Base-by-base conservation (phyloP, 2,329 filamentous ascomycete species). In the Lecanosticta acicola region DNA sequence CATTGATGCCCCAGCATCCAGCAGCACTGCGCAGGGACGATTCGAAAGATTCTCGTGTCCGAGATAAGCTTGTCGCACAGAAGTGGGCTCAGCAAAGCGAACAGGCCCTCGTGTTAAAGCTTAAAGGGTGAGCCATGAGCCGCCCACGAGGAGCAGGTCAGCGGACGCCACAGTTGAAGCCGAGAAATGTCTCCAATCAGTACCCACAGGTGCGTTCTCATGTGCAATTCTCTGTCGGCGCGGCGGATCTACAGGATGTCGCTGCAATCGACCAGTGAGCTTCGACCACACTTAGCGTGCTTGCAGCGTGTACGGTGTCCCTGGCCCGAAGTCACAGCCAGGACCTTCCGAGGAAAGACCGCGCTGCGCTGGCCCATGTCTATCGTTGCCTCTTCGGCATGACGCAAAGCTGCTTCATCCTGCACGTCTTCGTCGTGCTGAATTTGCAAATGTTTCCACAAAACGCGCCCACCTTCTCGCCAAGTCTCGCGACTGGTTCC, bases 221-320 rank as follows among this genome's bases (percentile, higher is more conserved):
- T 36, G 35, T 48, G 46, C 36, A 36, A 41, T 17, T 13, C 24
- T 29, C 24, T 29, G 24, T 11, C 5, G 5, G 5, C 24, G 24
- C 24, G 11, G 24, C 24, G 45, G 45, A 50, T 48, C 48, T 32
- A 36, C 47, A 40, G 48, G 41, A 41, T 48, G 43, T 41, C 32
- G 48, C 49, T 44, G 43, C 34, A 50, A 49, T 40, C 45, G 21
- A 38, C 48, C 46, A 51, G 40, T 43, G 26, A 44, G 46, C 20
- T 19, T 16, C 24, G 11, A 11, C 11, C 24, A 29, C 7, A 29
- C 24, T 29, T 29, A 29, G 24, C 24, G 24, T 29, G 24, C 24
- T 29, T 5, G 11, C 24, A n/a, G n/a, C n/a, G n/a, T n/a, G n/a
- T n/a, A n/a, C n/a, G n/a, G n/a, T n/a, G n/a, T n/a, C n/a, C n/a